phyloP scores from a whole-genome alignment of 208 protist genomes.

The Wallacemonas sp. region DNA sequence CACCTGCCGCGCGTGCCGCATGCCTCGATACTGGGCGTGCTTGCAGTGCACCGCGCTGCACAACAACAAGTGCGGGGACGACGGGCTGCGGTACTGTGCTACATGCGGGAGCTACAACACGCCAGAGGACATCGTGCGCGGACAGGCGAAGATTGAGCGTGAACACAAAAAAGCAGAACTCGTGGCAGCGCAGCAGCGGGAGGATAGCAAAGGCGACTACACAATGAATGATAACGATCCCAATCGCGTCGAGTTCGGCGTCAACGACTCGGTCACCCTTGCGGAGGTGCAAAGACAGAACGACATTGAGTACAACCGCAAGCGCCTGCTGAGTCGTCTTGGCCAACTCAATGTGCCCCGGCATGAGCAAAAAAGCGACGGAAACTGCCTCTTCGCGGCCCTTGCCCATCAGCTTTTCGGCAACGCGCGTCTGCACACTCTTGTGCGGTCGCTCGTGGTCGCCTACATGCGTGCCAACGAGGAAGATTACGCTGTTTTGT shows the following conservation, averaged over 20 bases:
- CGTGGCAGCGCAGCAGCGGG: conserved; percentile 26
- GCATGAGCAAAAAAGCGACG: conserved; percentile 62
- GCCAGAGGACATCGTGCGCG: conserved; percentile 54
- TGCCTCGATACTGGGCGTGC: conserved; percentile 64
- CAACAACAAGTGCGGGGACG: conserved; percentile 26
- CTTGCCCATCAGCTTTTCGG: conserved; percentile 81
- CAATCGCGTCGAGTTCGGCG: conserved; percentile 54
- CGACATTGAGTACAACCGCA: conserved; percentile 49
- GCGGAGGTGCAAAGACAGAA: conserved; percentile 54
- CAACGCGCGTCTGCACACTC: conserved; percentile 41
- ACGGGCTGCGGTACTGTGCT: conserved; percentile 65
- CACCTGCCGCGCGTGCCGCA: conserved; percentile 36
- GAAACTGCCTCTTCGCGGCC: conserved; percentile 82
- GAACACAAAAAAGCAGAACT: conserved; percentile 32
- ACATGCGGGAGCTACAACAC: conserved; percentile 71
- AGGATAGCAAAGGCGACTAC: conserved; percentile 4
- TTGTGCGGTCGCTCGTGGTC: conserved; percentile 64
- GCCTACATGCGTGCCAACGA: conserved; percentile 65
- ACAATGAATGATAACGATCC: neutral
- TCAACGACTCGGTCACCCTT: conserved; percentile 70
- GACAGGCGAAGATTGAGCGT: conserved; percentile 47
- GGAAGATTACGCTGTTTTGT: conserved; percentile 67
- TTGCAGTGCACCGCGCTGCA: conserved; percentile 63
- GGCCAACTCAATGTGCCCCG: conserved; percentile 30
- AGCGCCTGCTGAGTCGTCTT: conserved; percentile 48